Percentiles rank a stretch among this genome's conserved stretches.
Evolutionary conservation across 805 yeast species (phyloP).

Genomic region (Nakazawaea molendinolei): DNA sequence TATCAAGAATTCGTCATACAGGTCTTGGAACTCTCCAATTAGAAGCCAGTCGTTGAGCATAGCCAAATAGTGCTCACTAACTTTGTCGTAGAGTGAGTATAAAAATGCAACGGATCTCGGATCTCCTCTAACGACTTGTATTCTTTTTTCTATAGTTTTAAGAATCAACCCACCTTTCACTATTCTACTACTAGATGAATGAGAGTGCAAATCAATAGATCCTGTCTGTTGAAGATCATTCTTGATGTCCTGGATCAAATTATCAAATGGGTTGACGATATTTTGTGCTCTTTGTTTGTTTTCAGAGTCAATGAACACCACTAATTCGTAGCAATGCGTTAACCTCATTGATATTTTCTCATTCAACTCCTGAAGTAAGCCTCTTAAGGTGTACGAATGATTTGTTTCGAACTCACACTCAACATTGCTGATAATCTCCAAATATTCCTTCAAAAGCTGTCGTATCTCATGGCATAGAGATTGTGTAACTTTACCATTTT

Average conservation of each 20-base stretch:
- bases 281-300: conserved; percentile 31
- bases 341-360: conserved; percentile 31
- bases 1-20: conserved; percentile 78
- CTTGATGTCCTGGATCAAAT: conserved; percentile 28
- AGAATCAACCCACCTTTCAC: conserved; percentile 79
- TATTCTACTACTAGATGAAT: conserved; percentile 40
- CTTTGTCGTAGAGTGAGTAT: conserved; percentile 41
- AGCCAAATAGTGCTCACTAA: conserved; percentile 55
- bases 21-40: conserved; percentile 69
- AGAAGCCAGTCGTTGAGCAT: conserved; percentile 79
- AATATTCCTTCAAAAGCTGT: conserved; percentile 29
- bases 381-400: conserved; percentile 48
- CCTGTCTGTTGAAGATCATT: conserved; percentile 37
- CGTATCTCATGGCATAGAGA: conserved; percentile 60
- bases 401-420: conserved; percentile 48
- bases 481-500: conserved; percentile 69
- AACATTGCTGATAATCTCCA: conserved; percentile 31
- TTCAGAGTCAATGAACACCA: conserved; percentile 42
- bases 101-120: conserved; percentile 45
- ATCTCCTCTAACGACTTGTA: conserved; percentile 63
- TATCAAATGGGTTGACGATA: conserved; percentile 21
- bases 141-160: conserved; percentile 50
- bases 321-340: conserved; percentile 52
- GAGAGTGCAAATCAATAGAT: conserved; percentile 43
- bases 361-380: conserved; percentile 45